These are phyloP conservation scores for Parascedosporium putredinis DNA, from an alignment of 2,329 filamentous ascomycete genomes.

Conservation along the genomic window DNA sequence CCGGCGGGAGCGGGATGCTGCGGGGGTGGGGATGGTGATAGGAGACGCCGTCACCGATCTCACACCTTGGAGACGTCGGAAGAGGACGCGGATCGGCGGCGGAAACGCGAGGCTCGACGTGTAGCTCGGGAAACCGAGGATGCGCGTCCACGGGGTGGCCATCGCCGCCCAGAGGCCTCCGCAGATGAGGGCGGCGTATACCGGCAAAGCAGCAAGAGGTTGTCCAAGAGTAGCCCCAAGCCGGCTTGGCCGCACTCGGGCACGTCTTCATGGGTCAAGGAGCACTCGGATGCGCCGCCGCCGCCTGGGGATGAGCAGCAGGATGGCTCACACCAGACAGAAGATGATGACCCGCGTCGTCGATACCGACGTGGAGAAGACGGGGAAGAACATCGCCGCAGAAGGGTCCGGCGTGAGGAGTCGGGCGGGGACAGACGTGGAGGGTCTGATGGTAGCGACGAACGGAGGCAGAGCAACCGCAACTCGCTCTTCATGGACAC, in stretches of 20 bases:
- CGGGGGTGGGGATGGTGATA: slow-evolving; percentile 36
- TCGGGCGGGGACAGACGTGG: slow-evolving; percentile 20
- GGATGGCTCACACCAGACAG: slow-evolving; percentile 25
- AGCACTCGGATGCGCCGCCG: slow-evolving; percentile 50
- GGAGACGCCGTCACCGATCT: slow-evolving; percentile 39
- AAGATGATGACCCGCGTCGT: slow-evolving; percentile 39
- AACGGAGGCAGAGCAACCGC: slow-evolving; percentile 30
- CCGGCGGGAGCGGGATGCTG: slow-evolving; percentile 37
- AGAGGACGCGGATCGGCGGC: slow-evolving; percentile 44
- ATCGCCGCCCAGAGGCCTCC: slow-evolving; percentile 9
- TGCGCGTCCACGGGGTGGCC: slow-evolving; percentile 25
- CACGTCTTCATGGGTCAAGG: slow-evolving; percentile 57
- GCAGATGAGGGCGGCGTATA: slow-evolving; percentile 14
- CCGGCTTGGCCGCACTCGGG: slow-evolving; percentile 51
- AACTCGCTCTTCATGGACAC: slow-evolving; percentile 32
- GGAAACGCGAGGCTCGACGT: slow-evolving; percentile 41
- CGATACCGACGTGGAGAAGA: slow-evolving; percentile 34
- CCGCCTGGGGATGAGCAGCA: slow-evolving; percentile 25
- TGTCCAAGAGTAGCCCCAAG: slow-evolving; percentile 11
- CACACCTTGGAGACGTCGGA: slow-evolving; percentile 29
- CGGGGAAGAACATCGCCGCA: slow-evolving; percentile 31
- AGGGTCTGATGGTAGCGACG: slow-evolving; percentile 33
- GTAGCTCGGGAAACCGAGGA: slow-evolving; percentile 33
- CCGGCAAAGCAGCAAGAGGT: slow-evolving; percentile 1
- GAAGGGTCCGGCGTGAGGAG: slow-evolving; percentile 34